Percentiles rank a stretch among this genome's conserved stretches.
Evolutionary conservation across 1,139 yeast species (phyloP).

Genomic region (Suhomyces guaymorum): DNA sequence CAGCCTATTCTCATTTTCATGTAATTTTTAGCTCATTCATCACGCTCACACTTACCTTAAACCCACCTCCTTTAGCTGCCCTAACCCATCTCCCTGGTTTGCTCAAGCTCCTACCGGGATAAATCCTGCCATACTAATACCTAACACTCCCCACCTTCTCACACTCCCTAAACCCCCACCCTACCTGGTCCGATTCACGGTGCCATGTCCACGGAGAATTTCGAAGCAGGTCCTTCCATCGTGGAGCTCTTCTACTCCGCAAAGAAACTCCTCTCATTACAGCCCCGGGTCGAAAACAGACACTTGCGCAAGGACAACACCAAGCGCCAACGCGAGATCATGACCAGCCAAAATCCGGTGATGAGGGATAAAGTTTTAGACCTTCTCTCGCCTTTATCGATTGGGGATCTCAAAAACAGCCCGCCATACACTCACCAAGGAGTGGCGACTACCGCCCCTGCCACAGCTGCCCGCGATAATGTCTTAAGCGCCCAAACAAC

Average conservation of each 20-base stretch:
- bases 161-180: neutral
- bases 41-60: neutral
- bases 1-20: slow-evolving; percentile 1
- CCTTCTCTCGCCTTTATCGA: slow-evolving; percentile 43
- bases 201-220: slow-evolving; percentile 15
- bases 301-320: slow-evolving; percentile 39
- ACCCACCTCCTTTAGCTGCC: neutral
- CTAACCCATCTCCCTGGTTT: neutral
- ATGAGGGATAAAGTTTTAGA: slow-evolving; percentile 29
- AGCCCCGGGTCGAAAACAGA: slow-evolving; percentile 45
- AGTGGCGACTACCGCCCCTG: slow-evolving; percentile 5
- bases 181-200: no score
- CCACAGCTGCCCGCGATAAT: slow-evolving; percentile 3
- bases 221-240: slow-evolving; percentile 39
- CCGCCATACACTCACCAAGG: slow-evolving; percentile 15
- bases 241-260: slow-evolving; percentile 48
- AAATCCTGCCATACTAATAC: no score
- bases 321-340: slow-evolving; percentile 19
- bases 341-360: slow-evolving; percentile 12
- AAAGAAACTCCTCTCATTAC: slow-evolving; percentile 40
- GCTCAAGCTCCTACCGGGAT: no score
- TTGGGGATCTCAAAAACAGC: slow-evolving; percentile 35
- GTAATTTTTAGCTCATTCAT: slow-evolving; percentile 1
- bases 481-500: neutral
- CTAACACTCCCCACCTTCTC: slow-evolving; percentile 1